phyloP scores from a whole-genome alignment of 768 basidiomycete genomes.

The Tylopilus sp. region DNA sequence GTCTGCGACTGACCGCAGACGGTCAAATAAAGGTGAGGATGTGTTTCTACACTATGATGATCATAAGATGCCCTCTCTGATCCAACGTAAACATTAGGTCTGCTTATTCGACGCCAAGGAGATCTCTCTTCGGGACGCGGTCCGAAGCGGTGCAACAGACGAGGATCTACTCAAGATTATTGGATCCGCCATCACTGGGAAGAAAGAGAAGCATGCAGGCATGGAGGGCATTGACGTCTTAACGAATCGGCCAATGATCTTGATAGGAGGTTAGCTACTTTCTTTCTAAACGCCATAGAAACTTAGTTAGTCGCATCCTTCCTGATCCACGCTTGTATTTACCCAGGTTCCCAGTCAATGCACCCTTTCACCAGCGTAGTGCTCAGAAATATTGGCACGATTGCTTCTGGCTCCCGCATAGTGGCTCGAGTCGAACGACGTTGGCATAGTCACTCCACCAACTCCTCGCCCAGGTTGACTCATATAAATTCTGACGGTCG shows the following conservation, averaged over 20 bases:
- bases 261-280: slow-evolving; percentile 86
- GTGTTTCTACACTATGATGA: not conserved
- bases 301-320: slow-evolving; percentile 15
- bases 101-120: slow-evolving; percentile 86
- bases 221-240: slow-evolving; percentile 79
- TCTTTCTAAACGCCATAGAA: slow-evolving; percentile 18
- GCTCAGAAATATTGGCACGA: not conserved
- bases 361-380: not conserved
- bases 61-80: slow-evolving; percentile 2
- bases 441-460: slow-evolving; percentile 18
- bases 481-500: slow-evolving; percentile 72
- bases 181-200: slow-evolving; percentile 59
- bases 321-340: slow-evolving; percentile 25
- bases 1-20: slow-evolving; percentile 83
- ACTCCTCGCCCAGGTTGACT: slow-evolving; percentile 41
- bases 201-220: slow-evolving; percentile 79
- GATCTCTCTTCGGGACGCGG: slow-evolving; percentile 72
- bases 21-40: slow-evolving; percentile 76
- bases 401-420: not conserved
- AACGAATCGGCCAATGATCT: slow-evolving; percentile 84
- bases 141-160: slow-evolving; percentile 65
- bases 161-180: slow-evolving; percentile 58
- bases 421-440: slow-evolving; percentile 17
- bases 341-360: slow-evolving; percentile 14
- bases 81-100: slow-evolving; percentile 45